Evolutionary conservation across 208 protist species (phyloP).

Genomic region (Polymyxa betae): DNA sequence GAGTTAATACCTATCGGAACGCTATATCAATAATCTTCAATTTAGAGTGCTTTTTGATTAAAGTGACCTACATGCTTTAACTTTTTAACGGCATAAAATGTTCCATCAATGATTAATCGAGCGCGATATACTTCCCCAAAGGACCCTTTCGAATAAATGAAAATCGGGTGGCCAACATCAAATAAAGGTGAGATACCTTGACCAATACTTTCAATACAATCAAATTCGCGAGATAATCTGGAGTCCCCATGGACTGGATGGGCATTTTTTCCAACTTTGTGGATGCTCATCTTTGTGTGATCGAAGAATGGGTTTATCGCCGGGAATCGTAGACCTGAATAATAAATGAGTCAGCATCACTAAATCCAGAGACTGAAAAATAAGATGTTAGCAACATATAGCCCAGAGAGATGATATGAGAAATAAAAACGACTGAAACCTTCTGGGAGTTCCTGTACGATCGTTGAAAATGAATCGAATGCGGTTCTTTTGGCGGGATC

Average conservation of each 20-base stretch:
- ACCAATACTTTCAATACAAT: background rate
- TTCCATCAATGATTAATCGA: slow-evolving; percentile 1
- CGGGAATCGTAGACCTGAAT: background rate
- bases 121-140: slow-evolving; percentile 42
- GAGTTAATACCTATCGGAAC: background rate
- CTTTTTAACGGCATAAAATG: slow-evolving; percentile 3
- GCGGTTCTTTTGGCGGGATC: background rate
- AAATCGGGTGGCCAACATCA: background rate
- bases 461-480: slow-evolving; percentile 50
- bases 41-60: background rate
- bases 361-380: background rate
- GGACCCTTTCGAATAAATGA: background rate
- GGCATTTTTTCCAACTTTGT: background rate
- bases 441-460: slow-evolving; percentile 29
- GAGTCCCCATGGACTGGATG: background rate
- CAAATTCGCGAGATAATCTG: background rate
- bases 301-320: background rate
- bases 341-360: background rate
- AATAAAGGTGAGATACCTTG: background rate
- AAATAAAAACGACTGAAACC: background rate
- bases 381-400: background rate
- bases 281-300: background rate
- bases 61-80: background rate
- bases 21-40: no score
- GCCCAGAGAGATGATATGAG: background rate